Percentiles rank a stretch among this genome's conserved stretches.
These are phyloP conservation scores for Eucommia ulmoides DNA, from an alignment of 257 asterid genomes.

Conservation along the genomic window DNA sequence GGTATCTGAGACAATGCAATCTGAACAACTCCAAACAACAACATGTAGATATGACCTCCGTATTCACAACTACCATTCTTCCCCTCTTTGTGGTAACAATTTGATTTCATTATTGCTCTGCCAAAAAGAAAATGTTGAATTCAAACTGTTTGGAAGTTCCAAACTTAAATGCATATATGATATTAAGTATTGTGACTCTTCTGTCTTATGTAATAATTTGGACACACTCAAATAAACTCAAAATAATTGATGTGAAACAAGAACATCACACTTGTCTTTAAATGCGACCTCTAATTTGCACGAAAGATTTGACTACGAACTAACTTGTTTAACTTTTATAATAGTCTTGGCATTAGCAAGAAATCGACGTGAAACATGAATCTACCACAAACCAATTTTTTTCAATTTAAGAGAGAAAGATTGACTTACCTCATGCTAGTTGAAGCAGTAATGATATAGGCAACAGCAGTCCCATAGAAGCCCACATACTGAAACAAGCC, in stretches of 20 bases:
- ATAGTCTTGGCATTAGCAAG: too few species aligned
- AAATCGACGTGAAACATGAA: too few species aligned
- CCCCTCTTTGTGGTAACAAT: conserved; percentile 67
- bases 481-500: conserved; percentile 30
- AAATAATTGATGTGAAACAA: too few species aligned
- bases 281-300: too few species aligned
- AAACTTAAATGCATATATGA: neutral
- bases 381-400: neutral
- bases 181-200: neutral
- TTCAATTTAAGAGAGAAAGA: neutral
- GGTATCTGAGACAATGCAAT: conserved; percentile 70
- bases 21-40: conserved; percentile 53
- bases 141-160: neutral
- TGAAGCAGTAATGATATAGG: conserved; percentile 50
- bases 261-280: too few species aligned
- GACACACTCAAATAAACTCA: too few species aligned
- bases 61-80: conserved; percentile 46
- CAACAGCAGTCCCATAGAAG: conserved; percentile 39
- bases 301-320: too few species aligned
- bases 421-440: conserved; percentile 36
- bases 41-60: conserved; percentile 23
- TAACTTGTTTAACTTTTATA: too few species aligned
- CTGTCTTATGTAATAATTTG: too few species aligned
- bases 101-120: conserved; percentile 76
- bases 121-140: neutral